Percentiles rank a stretch among this genome's conserved stretches.
Conservation (phyloP, 345 rosid genomes). For the Pugionium cornutum region DNA sequence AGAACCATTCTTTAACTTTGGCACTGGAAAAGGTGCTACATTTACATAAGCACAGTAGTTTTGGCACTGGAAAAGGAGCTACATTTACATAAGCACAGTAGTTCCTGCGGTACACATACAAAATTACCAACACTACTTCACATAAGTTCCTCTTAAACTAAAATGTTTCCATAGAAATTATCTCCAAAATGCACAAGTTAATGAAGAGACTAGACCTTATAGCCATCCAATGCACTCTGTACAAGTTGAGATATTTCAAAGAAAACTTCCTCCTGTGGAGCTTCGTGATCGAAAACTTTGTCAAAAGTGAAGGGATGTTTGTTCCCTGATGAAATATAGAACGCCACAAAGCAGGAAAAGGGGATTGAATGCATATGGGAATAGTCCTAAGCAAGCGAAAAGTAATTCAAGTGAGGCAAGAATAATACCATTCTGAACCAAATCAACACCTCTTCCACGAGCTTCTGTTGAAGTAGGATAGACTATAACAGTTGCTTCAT, state of each 20-base stretch:
- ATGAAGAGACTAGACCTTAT: constrained; percentile 53
- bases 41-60: neutral
- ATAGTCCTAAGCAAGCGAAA: neutral
- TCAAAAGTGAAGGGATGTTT: constrained; percentile 82
- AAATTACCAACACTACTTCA: neutral
- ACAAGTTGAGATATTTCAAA: constrained; percentile 85
- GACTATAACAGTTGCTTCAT: constrained; percentile 56
- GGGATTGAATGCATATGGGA: neutral
- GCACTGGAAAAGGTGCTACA: neutral
- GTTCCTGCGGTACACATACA: neutral
- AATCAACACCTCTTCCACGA: constrained; percentile 76
- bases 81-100: neutral
- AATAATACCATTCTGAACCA: constrained; percentile 71
- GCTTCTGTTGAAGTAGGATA: constrained; percentile 73
- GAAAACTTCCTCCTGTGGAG: constrained; percentile 80
- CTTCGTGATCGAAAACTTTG: constrained; percentile 77
- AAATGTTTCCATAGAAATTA: neutral
- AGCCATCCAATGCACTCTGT: constrained; percentile 93
- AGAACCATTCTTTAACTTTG: neutral
- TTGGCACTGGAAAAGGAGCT: neutral
- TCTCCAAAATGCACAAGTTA: neutral
- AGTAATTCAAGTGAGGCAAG: neutral
- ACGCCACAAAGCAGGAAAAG: constrained; percentile 6
- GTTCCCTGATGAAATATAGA: constrained; percentile 49
- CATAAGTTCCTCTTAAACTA: neutral